Conservation (phyloP, 179 eudicot species). For the Patellifolia procumbens region DNA sequence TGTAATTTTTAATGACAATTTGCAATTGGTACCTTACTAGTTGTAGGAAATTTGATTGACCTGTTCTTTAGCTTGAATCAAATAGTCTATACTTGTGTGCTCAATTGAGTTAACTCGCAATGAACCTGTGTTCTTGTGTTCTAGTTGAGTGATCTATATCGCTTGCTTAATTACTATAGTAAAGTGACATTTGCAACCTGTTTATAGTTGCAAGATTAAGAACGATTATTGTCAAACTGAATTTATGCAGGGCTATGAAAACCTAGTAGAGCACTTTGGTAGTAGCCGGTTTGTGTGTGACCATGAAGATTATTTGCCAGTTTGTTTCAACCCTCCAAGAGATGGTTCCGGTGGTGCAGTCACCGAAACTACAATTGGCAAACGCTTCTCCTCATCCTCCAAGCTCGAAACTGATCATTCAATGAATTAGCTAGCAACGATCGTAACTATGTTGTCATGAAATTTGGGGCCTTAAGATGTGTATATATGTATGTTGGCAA, state of each 20-base stretch:
- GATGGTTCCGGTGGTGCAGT: constrained; percentile 24
- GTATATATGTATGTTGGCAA: background rate
- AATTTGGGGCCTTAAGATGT: background rate
- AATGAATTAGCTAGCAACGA: background rate
- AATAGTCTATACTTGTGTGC: too few relatives aligned
- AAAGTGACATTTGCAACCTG: background rate
- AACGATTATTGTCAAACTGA: background rate
- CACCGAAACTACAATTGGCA: constrained; percentile 19
- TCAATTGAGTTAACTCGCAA: too few relatives aligned
- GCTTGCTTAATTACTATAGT: background rate
- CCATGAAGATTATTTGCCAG: constrained; percentile 26
- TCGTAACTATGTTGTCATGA: background rate
- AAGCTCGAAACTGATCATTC: background rate
- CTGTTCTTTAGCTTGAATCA: too few relatives aligned
- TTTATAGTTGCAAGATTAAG: background rate
- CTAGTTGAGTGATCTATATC: background rate
- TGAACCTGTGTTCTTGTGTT: too few relatives aligned
- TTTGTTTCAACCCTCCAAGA: constrained; percentile 30
- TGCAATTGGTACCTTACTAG: too few relatives aligned
- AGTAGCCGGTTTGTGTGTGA: constrained; percentile 17
- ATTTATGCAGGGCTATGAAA: constrained; percentile 25
- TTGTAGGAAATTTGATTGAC: too few relatives aligned
- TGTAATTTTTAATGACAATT: too few relatives aligned
- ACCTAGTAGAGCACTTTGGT: constrained; percentile 21
- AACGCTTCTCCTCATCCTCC: background rate